Evolutionary conservation across 306 rosid genomes (phyloP), one percentile per base, ranked within the genome.

Genomic region (Vigna trinervia): DNA sequence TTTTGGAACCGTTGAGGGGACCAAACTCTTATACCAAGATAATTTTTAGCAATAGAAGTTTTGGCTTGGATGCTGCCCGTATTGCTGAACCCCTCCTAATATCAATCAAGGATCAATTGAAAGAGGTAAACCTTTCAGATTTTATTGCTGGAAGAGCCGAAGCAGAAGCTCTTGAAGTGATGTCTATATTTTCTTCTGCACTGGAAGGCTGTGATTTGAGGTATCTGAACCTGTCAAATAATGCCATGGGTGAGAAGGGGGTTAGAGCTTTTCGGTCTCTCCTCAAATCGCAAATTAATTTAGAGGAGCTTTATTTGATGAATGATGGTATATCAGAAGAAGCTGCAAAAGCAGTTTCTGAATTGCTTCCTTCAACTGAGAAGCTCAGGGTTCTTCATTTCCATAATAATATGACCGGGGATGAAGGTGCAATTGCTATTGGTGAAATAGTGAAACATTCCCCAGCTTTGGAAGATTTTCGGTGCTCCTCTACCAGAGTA

Each of bases 291-390:
- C 98, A 91, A 76, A 81, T 50, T 63, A 79, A 82, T 73, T 80
- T 93, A 81, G 95, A 93, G 88, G 96, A 91, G 84, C 95, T 93
- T 73, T 93, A 91, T 88, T 84, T 93, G 87, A 87, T 93, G 91
- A 93, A 93, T 83, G 98, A 88, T 70, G 98, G 98, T 58, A 89
- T 93, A 65, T 93, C 98, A 77, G 94, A 93, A 86, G 98, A 93
- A 91, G 96, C 96, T 66, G 96, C 98, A 69, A 87, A 90, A 78
- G 93, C 96, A 62, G 88, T 93, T 78, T 80, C 88, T 84, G 96
- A 89, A 85, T 82, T 93, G 77, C 88, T 93, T 74, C 93, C 98
- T 73, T 91, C 98, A 57, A 91, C 96, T 1, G 86, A 89, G 82
- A 93, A 81, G 86, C 94, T 93, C 58, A 85, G 79, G 84, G 88